A percentile compares a stretch with the other conserved stretches of the same genome.
These are phyloP conservation scores for Pseudocercospora crystallina DNA, from an alignment of 2,329 filamentous ascomycete genomes.

Conservation along the genomic window DNA sequence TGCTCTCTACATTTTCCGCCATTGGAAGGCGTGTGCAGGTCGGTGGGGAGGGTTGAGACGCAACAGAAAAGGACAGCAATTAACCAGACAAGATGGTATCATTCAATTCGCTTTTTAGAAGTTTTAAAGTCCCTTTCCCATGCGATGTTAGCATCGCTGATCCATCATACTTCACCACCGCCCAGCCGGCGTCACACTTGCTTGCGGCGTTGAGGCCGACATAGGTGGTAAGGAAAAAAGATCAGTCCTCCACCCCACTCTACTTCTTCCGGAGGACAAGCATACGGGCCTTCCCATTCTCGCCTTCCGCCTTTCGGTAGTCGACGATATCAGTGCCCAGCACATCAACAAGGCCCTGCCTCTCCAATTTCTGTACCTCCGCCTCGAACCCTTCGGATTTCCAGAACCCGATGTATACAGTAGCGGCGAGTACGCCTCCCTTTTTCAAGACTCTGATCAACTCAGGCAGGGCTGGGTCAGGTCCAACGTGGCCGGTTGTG, in stretches of 20 bases:
- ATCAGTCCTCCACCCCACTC: background rate
- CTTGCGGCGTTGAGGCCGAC: too few relatives aligned
- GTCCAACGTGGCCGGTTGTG: constrained; percentile 57
- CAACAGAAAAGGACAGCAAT: too few relatives aligned
- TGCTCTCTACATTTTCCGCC: too few relatives aligned
- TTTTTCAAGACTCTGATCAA: constrained; percentile 51
- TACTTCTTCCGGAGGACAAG: constrained; percentile 29
- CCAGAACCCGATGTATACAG: constrained; percentile 54
- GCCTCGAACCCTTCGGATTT: constrained; percentile 48
- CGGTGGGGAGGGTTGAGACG: too few relatives aligned
- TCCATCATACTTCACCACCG: too few relatives aligned
- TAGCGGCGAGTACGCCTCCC: constrained; percentile 53
- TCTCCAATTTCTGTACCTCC: constrained; percentile 43
- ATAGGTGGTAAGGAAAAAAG: too few relatives aligned
- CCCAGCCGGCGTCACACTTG: too few relatives aligned
- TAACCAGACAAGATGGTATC: too few relatives aligned
- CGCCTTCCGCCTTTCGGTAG: constrained; percentile 31
- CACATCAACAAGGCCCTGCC: constrained; percentile 38
- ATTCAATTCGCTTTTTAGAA: too few relatives aligned
- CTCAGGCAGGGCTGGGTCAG: constrained; percentile 49
- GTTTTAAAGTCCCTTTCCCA: too few relatives aligned
- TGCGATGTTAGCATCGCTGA: too few relatives aligned
- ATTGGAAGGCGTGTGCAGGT: too few relatives aligned
- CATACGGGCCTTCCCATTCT: constrained; percentile 21
- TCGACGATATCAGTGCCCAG: constrained; percentile 34